phyloP scores from a whole-genome alignment of 176 grass and related monocot genomes.

The Tillandsia fasciculata region DNA sequence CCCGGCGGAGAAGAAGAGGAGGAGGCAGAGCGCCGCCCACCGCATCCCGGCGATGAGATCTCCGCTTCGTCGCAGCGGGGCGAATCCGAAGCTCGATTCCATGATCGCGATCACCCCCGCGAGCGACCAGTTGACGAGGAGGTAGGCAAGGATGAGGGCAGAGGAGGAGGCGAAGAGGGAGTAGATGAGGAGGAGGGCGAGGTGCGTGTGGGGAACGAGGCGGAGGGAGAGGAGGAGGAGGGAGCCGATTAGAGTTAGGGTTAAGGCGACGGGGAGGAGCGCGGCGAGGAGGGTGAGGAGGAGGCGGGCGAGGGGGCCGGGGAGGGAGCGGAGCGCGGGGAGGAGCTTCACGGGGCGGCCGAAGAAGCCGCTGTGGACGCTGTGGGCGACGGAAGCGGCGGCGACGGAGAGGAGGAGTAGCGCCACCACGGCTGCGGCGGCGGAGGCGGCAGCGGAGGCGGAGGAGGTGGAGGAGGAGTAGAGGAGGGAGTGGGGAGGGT shows the following conservation, averaged over 20 bases:
- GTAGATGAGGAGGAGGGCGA: background rate
- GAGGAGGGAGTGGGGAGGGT: slow-evolving; percentile 1
- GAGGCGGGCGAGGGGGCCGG: slow-evolving; percentile 18
- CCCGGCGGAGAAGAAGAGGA: slow-evolving; percentile 11
- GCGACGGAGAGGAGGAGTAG: slow-evolving; percentile 8
- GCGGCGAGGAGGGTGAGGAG: slow-evolving; percentile 11
- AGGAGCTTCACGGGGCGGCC: slow-evolving; percentile 34
- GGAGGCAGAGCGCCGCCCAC: slow-evolving; percentile 5
- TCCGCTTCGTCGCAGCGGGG: slow-evolving; percentile 10
- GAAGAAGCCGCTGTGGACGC: slow-evolving; percentile 28
- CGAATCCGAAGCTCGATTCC: slow-evolving; percentile 18
- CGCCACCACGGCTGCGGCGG: background rate
- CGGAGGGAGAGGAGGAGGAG: slow-evolving; percentile 14
- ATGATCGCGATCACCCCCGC: slow-evolving; percentile 18
- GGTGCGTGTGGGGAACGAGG: background rate
- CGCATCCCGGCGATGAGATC: slow-evolving; percentile 17
- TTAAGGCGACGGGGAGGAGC: slow-evolving; percentile 6
- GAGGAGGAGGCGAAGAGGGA: slow-evolving; percentile 8
- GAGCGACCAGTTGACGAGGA: slow-evolving; percentile 15
- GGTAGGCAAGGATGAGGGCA: background rate
- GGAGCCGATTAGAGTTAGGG: slow-evolving; percentile 4
- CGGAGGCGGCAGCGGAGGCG: background rate
- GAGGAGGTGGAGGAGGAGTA: background rate
- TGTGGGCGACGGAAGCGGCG: slow-evolving; percentile 16
- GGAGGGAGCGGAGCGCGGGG: slow-evolving; percentile 27